Evolutionary conservation across 1,284 basidiomycete species (phyloP).

Genomic region (Moesziomyces parantarcticus): DNA sequence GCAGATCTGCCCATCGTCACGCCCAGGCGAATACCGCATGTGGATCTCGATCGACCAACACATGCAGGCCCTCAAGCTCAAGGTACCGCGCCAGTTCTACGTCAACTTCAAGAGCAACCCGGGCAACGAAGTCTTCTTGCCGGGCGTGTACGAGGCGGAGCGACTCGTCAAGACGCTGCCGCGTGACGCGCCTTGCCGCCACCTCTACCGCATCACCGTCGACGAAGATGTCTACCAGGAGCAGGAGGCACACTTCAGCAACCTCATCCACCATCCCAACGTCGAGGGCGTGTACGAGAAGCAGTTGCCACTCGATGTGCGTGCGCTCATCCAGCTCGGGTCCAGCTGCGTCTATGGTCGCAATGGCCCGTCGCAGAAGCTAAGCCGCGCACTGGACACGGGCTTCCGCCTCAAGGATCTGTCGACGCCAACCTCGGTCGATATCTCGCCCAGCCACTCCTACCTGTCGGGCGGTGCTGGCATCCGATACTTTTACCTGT

Average conservation of each 20-base stretch:
- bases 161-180: conserved; percentile 84
- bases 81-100: conserved; percentile 91
- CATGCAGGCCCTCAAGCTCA: conserved; percentile 81
- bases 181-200: conserved; percentile 78
- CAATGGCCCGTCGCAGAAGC: conserved; percentile 72
- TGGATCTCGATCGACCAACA: conserved; percentile 89
- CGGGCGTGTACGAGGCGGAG: conserved; percentile 75
- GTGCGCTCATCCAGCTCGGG: conserved; percentile 86
- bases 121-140: conserved; percentile 75
- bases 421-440: conserved; percentile 36
- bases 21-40: conserved; percentile 84
- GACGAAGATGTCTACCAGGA: conserved; percentile 85
- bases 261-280: conserved; percentile 91
- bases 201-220: conserved; percentile 86
- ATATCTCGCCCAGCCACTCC: conserved; percentile 67
- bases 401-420: conserved; percentile 90
- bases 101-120: conserved; percentile 83
- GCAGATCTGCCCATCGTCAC: conserved; percentile 82
- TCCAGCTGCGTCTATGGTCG: conserved; percentile 81
- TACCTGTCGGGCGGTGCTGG: conserved; percentile 82
- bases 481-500: conserved; percentile 90
- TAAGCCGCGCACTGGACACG: conserved; percentile 83
- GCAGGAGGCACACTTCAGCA: conserved; percentile 88
- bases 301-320: conserved; percentile 86
- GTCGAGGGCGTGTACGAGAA: conserved; percentile 95